Percentiles rank a stretch among this genome's conserved stretches.
phyloP scores from a whole-genome alignment of 2,329 filamentous ascomycete species.

The Fusarium acutatum region DNA sequence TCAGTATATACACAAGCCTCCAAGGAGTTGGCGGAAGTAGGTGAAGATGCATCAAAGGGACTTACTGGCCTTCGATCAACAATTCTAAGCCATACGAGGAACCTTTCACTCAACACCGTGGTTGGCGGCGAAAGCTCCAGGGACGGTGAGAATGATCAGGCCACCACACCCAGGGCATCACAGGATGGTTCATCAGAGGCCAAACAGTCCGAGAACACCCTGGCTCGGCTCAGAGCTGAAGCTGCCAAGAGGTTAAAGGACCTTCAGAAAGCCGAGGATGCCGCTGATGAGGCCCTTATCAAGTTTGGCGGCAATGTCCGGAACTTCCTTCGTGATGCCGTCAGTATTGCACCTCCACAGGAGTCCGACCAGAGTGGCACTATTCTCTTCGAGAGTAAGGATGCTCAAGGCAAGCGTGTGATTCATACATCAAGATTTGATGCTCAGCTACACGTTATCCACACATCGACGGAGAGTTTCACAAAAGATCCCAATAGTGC shows the following conservation, averaged over 20 bases:
- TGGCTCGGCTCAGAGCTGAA: constrained; percentile 79
- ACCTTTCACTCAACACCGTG: constrained; percentile 70
- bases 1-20: constrained; percentile 83
- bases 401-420: constrained; percentile 87
- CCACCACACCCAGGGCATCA: constrained; percentile 59
- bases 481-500: constrained; percentile 79
- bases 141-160: constrained; percentile 49
- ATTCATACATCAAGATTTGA: constrained; percentile 96
- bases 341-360: constrained; percentile 82
- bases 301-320: constrained; percentile 90
- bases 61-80: constrained; percentile 74
- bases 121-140: constrained; percentile 43
- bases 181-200: constrained; percentile 54
- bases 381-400: constrained; percentile 93
- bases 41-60: constrained; percentile 83
- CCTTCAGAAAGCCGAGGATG: constrained; percentile 91
- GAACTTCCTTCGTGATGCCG: constrained; percentile 89
- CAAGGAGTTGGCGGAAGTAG: constrained; percentile 82
- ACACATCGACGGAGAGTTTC: constrained; percentile 84
- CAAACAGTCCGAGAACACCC: constrained; percentile 67
- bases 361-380: constrained; percentile 62
- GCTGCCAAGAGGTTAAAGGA: constrained; percentile 87
- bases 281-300: constrained; percentile 92
- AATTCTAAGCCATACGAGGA: constrained; percentile 77
- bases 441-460: constrained; percentile 94